phyloP scores from a whole-genome alignment of 2,329 filamentous ascomycete species.

The Penicillium oxalicum region DNA sequence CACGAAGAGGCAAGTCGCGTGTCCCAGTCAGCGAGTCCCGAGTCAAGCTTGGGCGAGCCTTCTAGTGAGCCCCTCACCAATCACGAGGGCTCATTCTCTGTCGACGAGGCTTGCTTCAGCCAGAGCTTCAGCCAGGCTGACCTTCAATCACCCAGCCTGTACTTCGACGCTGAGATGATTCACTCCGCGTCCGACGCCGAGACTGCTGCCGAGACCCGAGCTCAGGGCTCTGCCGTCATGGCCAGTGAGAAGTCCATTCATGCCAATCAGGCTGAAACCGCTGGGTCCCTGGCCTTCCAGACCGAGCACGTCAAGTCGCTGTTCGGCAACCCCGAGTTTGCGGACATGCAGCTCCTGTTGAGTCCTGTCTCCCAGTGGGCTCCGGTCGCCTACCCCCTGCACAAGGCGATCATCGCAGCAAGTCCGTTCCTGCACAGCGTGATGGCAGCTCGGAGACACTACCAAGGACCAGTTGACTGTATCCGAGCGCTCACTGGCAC shows the following conservation, averaged over 20 bases:
- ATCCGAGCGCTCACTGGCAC: constrained; percentile 1
- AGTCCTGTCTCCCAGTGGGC: neutral
- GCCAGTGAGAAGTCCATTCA: neutral
- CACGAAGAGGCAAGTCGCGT: neutral
- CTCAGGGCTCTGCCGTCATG: neutral
- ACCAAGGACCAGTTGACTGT: neutral
- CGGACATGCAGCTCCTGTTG: constrained; percentile 4
- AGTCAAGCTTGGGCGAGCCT: neutral
- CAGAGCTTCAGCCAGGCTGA: neutral
- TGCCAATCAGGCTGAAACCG: neutral
- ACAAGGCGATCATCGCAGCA: constrained; percentile 1
- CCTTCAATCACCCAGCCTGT: constrained; percentile 1
- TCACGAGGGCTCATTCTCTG: neutral
- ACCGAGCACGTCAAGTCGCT: neutral
- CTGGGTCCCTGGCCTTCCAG: neutral
- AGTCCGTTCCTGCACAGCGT: constrained; percentile 2
- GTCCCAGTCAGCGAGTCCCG: neutral
- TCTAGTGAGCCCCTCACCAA: neutral
- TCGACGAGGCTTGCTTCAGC: neutral
- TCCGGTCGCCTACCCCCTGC: neutral
- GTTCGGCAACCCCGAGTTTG: neutral
- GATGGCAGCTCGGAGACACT: neutral
- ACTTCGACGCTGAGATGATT: constrained; percentile 5
- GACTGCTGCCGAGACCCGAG: neutral
- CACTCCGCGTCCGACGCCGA: neutral